phyloP scores from a whole-genome alignment of 2,329 filamentous ascomycete genomes.

The Arthrobotrys megalospora region DNA sequence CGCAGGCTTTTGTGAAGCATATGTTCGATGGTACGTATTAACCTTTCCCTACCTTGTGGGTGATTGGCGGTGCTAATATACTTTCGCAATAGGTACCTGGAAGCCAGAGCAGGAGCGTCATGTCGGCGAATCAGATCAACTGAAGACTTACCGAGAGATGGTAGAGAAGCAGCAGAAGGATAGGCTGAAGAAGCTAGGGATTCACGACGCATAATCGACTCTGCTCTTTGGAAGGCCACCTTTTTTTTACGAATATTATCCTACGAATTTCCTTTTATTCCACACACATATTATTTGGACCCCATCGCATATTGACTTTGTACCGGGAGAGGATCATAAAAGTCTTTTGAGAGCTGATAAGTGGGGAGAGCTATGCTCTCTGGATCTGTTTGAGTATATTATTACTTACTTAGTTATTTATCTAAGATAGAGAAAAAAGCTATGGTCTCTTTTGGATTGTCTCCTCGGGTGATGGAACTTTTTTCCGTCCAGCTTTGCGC shows the following conservation, averaged over 20 bases:
- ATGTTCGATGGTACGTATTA: constrained; percentile 81
- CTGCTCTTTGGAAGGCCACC: background rate
- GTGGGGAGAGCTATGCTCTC: background rate
- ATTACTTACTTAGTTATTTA: constrained; percentile 1
- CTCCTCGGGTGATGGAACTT: background rate
- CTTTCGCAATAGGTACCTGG: constrained; percentile 75
- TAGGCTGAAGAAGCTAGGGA: constrained; percentile 38
- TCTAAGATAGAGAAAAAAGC: constrained; percentile 22
- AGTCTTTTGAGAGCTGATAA: background rate
- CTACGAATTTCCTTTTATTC: constrained; percentile 54
- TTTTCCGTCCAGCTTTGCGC: no score
- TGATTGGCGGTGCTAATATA: constrained; percentile 32
- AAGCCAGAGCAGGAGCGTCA: constrained; percentile 81
- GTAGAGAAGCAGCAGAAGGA: constrained; percentile 34
- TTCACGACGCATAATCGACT: constrained; percentile 15
- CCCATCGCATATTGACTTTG: background rate
- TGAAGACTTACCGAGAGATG: constrained; percentile 30
- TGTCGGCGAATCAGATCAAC: constrained; percentile 72
- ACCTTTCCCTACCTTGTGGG: background rate
- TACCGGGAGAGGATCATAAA: background rate
- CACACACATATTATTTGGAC: background rate
- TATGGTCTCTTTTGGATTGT: background rate
- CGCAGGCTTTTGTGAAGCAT: constrained; percentile 98
- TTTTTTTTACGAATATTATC: constrained; percentile 22
- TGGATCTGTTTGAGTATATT: background rate